Evolutionary conservation across 192 early-diverging fungal species (phyloP), one percentile per base, ranked within the genome.

Genomic region (Dissophora ornata): DNA sequence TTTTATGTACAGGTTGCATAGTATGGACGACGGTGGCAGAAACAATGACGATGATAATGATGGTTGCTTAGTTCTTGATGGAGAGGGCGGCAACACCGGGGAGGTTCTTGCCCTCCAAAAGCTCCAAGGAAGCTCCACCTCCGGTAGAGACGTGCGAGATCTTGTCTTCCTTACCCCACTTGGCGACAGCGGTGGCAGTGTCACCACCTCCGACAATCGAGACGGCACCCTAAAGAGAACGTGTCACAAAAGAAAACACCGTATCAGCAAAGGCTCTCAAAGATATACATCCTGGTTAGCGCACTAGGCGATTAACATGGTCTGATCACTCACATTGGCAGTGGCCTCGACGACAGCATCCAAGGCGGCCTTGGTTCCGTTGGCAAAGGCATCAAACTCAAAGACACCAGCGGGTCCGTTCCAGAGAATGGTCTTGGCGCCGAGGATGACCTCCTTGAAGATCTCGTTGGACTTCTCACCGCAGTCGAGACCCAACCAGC

Each of bases 381-480:
- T 69, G 19, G 92, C 90, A 77, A 99, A 99, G 74, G 90, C 93
- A n/a, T 87, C 93, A 80, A 93, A 97, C 86, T 99, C 97, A 82
- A 99, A 99, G 34, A 99, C 97, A 71, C 97, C 97, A 71, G 94
- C 89, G 46, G 96, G 96, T 33, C 96, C 97, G 84, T 98, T 98
- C 97, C 97, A 99, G 59, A 99, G 87, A 49, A 99, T 94, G 40
- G 96, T 99, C 88, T 96, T 97, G 71, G 95, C 83, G 16, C 73
- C 61, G 60, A 81, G 56, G 45, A 98, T 92, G 29, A 84, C 88
- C 32, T 87, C 69, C 33, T 73, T 52, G 80, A 94, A 97, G 65
- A 82, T 69, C 67, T 85, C 82, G 79, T 91, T 90, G 30, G 95
- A 92, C 77, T 94, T 85, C 26, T 88, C 79, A 33, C 97, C 97